Base-by-base conservation (phyloP, 2,329 filamentous ascomycete species). In the Pyrenophora teres region DNA sequence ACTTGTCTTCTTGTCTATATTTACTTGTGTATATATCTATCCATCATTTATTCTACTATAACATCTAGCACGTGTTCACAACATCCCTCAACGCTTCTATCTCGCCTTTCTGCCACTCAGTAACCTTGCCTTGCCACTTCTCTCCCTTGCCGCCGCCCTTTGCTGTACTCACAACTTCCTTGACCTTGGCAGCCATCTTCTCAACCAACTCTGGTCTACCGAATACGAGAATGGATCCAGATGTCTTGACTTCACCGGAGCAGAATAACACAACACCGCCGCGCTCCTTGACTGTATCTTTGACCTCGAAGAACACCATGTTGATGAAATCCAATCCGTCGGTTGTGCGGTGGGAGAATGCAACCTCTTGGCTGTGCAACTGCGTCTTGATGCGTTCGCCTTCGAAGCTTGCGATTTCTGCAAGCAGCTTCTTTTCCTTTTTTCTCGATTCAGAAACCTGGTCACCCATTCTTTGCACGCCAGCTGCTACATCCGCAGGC, bases 51-150 rank as follows among this genome's bases (percentile, higher is more conserved):
- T 16, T 33, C 23, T 23, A 37, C 15, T 46, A 38, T 27, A 39
- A 19, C 8, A 25, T 40, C 27, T 52, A 64, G 15, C 40, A 19
- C 8, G 38, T 46, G 27, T 62, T 58, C 5, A 70, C 56, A 3
- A 53, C 59, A 15, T 56, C 44, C 36, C 54, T 62, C 49, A 71
- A 46, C 2, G 59, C 64, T 30, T 71, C 67, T 7, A 71, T 48
- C 39, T 72, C 68, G 9, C 67, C 65, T 19, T 67, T 72, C 40
- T 63, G 62, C 69, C 69, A 72, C 35, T 68, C 67, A 0, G 55
- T 58, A 5, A 71, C 62, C 49, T 72, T 71, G 10, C 68, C 68
- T 40, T 70, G 68, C 69, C 69, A 71, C 40, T 70, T 72, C 32
- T 65, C 64, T 3, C 68, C 68, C 37, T 64, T 71, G 1, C 69